Evolutionary conservation across 2,329 filamentous ascomycete genomes (phyloP).

Genomic region (Alternaria angustiovoidea): DNA sequence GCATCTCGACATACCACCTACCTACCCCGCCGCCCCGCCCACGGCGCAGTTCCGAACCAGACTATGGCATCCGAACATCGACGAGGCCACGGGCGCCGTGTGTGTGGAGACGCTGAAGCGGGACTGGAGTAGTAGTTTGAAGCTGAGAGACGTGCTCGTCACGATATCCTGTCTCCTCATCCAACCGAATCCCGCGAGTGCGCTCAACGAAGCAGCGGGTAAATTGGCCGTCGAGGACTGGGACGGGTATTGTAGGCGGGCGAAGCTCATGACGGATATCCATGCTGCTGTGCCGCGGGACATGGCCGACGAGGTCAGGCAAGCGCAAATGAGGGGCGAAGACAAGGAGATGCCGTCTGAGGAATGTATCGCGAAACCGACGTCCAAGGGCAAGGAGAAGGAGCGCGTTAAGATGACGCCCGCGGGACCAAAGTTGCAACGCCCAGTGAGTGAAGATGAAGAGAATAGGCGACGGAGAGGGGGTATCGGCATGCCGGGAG

Average conservation of each 20-base stretch:
- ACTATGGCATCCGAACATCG: slow-evolving; percentile 72
- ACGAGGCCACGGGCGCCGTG: slow-evolving; percentile 67
- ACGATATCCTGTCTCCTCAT: slow-evolving; percentile 69
- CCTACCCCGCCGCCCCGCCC: slow-evolving; percentile 62
- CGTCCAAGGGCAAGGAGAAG: neutral
- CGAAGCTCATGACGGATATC: slow-evolving; percentile 68
- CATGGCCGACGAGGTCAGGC: slow-evolving; percentile 55
- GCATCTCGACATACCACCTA: slow-evolving; percentile 66
- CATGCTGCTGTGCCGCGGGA: slow-evolving; percentile 63
- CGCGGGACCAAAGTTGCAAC: slow-evolving; percentile 28
- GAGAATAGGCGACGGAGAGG: slow-evolving; percentile 39
- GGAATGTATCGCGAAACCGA: neutral
- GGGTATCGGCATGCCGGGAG: slow-evolving; percentile 17
- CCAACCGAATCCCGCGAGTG: slow-evolving; percentile 70
- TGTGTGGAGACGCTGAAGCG: slow-evolving; percentile 72
- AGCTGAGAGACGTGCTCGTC: slow-evolving; percentile 65
- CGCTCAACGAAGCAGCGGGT: slow-evolving; percentile 68
- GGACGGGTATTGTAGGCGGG: slow-evolving; percentile 63
- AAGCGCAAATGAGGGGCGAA: slow-evolving; percentile 65
- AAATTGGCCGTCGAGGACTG: slow-evolving; percentile 66
- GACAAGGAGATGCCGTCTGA: slow-evolving; percentile 46
- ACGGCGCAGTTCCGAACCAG: slow-evolving; percentile 68
- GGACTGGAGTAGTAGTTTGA: slow-evolving; percentile 67
- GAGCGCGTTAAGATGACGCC: slow-evolving; percentile 30
- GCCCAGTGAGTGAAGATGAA: slow-evolving; percentile 36